These are phyloP conservation scores for Penicillium brasilianum DNA, from an alignment of 2,329 filamentous ascomycete species.

Conservation along the genomic window DNA sequence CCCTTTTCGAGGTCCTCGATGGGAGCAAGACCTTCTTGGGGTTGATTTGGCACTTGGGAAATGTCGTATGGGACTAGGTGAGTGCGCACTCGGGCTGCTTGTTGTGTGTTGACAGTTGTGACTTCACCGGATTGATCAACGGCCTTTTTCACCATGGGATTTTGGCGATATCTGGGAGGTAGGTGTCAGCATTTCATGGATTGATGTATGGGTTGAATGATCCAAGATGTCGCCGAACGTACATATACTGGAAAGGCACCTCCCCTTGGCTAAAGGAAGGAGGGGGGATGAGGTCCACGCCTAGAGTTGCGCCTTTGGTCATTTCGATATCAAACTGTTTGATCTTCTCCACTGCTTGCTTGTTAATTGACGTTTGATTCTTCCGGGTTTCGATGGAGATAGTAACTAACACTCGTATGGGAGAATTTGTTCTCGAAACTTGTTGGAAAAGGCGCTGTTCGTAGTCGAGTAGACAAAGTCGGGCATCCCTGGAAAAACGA, in stretches of 20 bases:
- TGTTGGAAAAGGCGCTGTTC: slow-evolving; percentile 70
- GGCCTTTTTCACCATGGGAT: slow-evolving; percentile 72
- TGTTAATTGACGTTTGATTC: neutral
- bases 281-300: slow-evolving; percentile 77
- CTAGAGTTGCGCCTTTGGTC: slow-evolving; percentile 61
- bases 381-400: neutral
- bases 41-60: slow-evolving; percentile 64
- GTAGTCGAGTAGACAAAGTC: slow-evolving; percentile 84
- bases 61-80: slow-evolving; percentile 66
- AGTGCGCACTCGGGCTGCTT: slow-evolving; percentile 63
- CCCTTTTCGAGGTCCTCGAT: slow-evolving; percentile 58
- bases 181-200: slow-evolving; percentile 26
- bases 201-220: slow-evolving; percentile 2
- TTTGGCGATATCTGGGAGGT: slow-evolving; percentile 74
- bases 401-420: slow-evolving; percentile 68
- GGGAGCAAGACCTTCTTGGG: slow-evolving; percentile 61
- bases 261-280: slow-evolving; percentile 76
- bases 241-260: slow-evolving; percentile 70
- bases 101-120: slow-evolving; percentile 62
- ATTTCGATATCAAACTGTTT: slow-evolving; percentile 71
- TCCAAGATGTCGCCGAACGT: slow-evolving; percentile 22
- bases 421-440: slow-evolving; percentile 72
- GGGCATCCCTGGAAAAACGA: slow-evolving; percentile 61
- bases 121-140: slow-evolving; percentile 64
- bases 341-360: slow-evolving; percentile 57